Evolutionary conservation across 371 early-diverging fungal genomes (phyloP).

Genomic region (Mucor sp.): DNA sequence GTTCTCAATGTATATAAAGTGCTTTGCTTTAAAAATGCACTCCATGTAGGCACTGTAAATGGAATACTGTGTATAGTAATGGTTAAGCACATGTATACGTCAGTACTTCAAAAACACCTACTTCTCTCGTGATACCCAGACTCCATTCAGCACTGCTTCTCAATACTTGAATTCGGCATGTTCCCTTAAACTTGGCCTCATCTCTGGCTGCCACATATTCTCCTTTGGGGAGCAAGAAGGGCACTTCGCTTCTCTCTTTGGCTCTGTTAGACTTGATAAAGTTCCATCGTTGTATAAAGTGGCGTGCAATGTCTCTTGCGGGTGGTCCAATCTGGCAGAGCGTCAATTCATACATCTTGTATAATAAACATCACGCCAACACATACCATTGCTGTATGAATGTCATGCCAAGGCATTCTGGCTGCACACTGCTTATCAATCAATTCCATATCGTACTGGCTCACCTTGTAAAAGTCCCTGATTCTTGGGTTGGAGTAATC

Average conservation of each 20-base stretch:
- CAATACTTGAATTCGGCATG: slow-evolving; percentile 71
- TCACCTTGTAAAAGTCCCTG: slow-evolving; percentile 78
- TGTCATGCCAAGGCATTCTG: slow-evolving; percentile 97
- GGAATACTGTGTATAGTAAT: slow-evolving; percentile 51
- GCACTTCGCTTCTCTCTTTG: slow-evolving; percentile 58
- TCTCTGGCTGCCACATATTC: slow-evolving; percentile 71
- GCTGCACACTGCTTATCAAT: slow-evolving; percentile 46
- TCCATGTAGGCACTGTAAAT: slow-evolving; percentile 86
- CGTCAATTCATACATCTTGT: background rate
- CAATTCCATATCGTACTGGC: slow-evolving; percentile 35
- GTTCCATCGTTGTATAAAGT: slow-evolving; percentile 95
- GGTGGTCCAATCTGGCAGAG: slow-evolving; percentile 60
- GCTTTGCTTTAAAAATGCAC: slow-evolving; percentile 75
- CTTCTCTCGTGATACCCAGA: slow-evolving; percentile 59
- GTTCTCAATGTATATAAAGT: slow-evolving; percentile 95
- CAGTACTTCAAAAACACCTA: slow-evolving; percentile 1
- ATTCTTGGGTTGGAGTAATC: slow-evolving; percentile 93
- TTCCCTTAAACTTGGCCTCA: slow-evolving; percentile 63
- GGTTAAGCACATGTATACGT: background rate
- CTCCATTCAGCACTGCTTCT: slow-evolving; percentile 75
- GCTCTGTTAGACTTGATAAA: slow-evolving; percentile 74
- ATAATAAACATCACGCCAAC: background rate
- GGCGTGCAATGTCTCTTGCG: slow-evolving; percentile 84
- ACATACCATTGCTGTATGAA: slow-evolving; percentile 68
- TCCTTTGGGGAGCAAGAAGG: slow-evolving; percentile 77